Base-by-base conservation (phyloP, 179 eudicot species). In the Beta corolliflora region DNA sequence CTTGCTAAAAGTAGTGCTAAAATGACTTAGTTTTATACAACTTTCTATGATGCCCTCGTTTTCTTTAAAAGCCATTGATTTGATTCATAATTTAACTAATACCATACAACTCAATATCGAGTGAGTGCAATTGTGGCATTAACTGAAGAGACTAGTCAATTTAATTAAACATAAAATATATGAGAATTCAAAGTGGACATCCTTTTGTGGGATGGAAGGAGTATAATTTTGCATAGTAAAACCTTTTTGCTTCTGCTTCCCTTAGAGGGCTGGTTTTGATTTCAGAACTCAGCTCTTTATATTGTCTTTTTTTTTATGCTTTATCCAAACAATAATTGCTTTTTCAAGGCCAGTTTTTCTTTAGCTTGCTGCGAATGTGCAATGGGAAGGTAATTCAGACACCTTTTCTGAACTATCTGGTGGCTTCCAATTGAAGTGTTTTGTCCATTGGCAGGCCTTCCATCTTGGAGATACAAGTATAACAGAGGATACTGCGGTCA, bases 401-500 rank as follows among this genome's bases (percentile, higher is more conserved):
- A n/a, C 6, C 16, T 64, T 9, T 65, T 50, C 13, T 19, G 31
- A 50, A n/a, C 31, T 23, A 44, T 63, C 46, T 25, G 21, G 4
- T 65, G 58, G 46, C 36, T 83, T 79, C 4, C 3, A 29, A 59
- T 58, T 54, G 18, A 76, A 21, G 16, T 7, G 44, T 71, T 31
- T 48, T 44, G 14, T 66, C 41, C 61, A 45, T 46, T 84, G 77
- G 36, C 93, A 93, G 97, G 87, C 16, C 78, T 21, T 66, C 86
- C 88, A 19, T 80, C 81, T 0, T 78, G 88, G 87, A 89, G 81
- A 82, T 82, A 81, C 84, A 87, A 82, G 80, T 89, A 82, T 77
- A 71, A 85, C 79, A 87, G 98, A 84, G 98, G 92, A 74, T 94
- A 83, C 81, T 96, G 99, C 72, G 69, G 64, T 71, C 81, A 56